Percentiles rank a stretch among this genome's conserved stretches.
Conservation (phyloP, 306 rosid species). For the Acacia melanoxylon region DNA sequence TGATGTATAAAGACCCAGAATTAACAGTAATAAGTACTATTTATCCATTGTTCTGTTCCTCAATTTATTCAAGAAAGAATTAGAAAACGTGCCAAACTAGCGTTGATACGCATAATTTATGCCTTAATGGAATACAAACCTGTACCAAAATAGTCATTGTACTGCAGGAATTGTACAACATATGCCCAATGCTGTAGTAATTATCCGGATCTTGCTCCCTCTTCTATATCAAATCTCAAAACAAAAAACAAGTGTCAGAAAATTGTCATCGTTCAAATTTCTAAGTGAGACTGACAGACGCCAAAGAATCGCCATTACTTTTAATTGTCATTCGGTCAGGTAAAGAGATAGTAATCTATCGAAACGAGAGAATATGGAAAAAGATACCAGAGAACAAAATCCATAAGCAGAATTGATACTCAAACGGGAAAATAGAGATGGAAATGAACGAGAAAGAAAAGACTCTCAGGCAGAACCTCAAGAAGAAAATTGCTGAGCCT, state of each 20-base stretch:
- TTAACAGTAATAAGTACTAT: not conserved
- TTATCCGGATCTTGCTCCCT: constrained; percentile 23
- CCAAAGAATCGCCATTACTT: not conserved
- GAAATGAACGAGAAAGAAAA: not conserved
- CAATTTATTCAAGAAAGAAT: not conserved
- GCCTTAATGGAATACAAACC: not conserved
- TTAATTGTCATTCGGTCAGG: not conserved
- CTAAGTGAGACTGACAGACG: too few relatives aligned
- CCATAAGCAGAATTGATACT: constrained; percentile 4
- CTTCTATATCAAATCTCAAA: constrained; percentile 10
- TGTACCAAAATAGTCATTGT: constrained; percentile 21
- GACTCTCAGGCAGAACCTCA: not conserved
- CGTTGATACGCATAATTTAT: not conserved
- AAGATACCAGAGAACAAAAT: not conserved
- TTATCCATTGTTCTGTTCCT: not conserved
- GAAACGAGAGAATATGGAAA: not conserved
- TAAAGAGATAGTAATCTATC: not conserved
- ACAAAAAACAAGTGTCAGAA: not conserved
- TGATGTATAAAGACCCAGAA: not conserved
- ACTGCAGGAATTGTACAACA: constrained; percentile 19
- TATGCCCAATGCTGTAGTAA: constrained; percentile 12
- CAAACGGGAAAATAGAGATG: not conserved
- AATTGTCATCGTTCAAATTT: not conserved
- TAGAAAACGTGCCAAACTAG: not conserved
- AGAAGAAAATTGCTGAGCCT: constrained; percentile 23